These are phyloP conservation scores for Neurospora pannonica DNA, from an alignment of 495 filamentous ascomycete genomes.

Conservation along the genomic window DNA sequence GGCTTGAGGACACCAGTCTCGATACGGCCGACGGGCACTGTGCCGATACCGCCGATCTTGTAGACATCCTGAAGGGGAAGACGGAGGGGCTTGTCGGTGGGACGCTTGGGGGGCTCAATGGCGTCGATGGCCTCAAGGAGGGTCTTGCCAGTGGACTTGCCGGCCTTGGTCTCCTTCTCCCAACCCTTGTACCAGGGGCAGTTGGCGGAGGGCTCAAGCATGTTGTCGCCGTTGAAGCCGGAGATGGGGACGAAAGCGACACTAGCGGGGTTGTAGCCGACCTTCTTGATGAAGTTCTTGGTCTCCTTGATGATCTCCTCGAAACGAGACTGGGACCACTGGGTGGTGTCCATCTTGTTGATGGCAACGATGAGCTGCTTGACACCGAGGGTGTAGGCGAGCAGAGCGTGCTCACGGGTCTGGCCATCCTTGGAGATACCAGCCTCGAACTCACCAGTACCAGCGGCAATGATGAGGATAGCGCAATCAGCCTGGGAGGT, in stretches of 20 bases:
- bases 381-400: slow-evolving; percentile 99
- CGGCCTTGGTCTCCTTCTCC: slow-evolving; percentile 97
- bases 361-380: slow-evolving; percentile 99
- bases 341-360: slow-evolving; percentile 99
- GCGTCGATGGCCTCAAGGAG: slow-evolving; percentile 97
- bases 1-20: slow-evolving; percentile 97
- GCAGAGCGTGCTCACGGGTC: slow-evolving; percentile 99
- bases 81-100: slow-evolving; percentile 96
- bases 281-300: slow-evolving; percentile 99
- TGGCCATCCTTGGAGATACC: slow-evolving; percentile 99
- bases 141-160: slow-evolving; percentile 88
- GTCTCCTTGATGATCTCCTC: slow-evolving; percentile 99
- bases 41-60: slow-evolving; percentile 99
- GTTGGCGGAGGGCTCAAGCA: slow-evolving; percentile 87
- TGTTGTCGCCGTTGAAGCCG: slow-evolving; percentile 99
- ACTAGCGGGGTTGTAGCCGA: slow-evolving; percentile 98
- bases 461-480: slow-evolving; percentile 99
- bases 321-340: slow-evolving; percentile 94
- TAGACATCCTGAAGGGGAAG: slow-evolving; percentile 99
- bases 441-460: slow-evolving; percentile 99
- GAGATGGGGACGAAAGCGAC: slow-evolving; percentile 99
- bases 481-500: slow-evolving; percentile 99
- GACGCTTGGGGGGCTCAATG: slow-evolving; percentile 88
- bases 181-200: slow-evolving; percentile 99
- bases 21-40: slow-evolving; percentile 98